Evolutionary conservation across 768 basidiomycete genomes (phyloP).

Genomic region (Suillus occidentalis): DNA sequence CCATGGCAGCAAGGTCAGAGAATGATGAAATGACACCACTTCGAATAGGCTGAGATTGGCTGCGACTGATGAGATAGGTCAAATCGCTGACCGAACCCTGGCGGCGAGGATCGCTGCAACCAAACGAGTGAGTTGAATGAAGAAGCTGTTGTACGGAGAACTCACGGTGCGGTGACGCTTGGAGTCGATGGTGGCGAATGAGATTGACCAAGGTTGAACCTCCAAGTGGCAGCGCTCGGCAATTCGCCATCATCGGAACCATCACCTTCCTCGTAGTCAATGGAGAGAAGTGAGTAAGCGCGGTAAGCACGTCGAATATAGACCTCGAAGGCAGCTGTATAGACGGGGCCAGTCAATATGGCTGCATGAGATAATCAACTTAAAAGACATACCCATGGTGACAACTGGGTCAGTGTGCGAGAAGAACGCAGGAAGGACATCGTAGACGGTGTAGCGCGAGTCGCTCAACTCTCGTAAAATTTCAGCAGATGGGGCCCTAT

Average conservation of each 20-base stretch:
- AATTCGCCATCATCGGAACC: slow-evolving; percentile 79
- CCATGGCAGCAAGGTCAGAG: slow-evolving; percentile 66
- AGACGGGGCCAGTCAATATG: not conserved
- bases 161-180: slow-evolving; percentile 44
- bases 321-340: slow-evolving; percentile 86
- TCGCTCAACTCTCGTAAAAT: slow-evolving; percentile 91
- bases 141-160: not conserved
- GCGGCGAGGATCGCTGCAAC: slow-evolving; percentile 53
- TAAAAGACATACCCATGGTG: slow-evolving; percentile 61
- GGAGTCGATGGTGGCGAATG: slow-evolving; percentile 88
- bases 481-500: slow-evolving; percentile 80
- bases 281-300: slow-evolving; percentile 85
- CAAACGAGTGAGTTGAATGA: slow-evolving; percentile 12
- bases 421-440: slow-evolving; percentile 97
- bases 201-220: slow-evolving; percentile 90
- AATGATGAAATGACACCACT: slow-evolving; percentile 88
- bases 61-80: slow-evolving; percentile 85
- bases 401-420: slow-evolving; percentile 82
- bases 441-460: slow-evolving; percentile 94
- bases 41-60: slow-evolving; percentile 48
- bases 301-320: slow-evolving; percentile 95
- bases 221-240: slow-evolving; percentile 84
- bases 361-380: not conserved
- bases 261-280: slow-evolving; percentile 96
- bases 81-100: slow-evolving; percentile 95